These are phyloP conservation scores for Fabrea salina DNA, from an alignment of 169 alveolate species.

Conservation along the genomic window DNA sequence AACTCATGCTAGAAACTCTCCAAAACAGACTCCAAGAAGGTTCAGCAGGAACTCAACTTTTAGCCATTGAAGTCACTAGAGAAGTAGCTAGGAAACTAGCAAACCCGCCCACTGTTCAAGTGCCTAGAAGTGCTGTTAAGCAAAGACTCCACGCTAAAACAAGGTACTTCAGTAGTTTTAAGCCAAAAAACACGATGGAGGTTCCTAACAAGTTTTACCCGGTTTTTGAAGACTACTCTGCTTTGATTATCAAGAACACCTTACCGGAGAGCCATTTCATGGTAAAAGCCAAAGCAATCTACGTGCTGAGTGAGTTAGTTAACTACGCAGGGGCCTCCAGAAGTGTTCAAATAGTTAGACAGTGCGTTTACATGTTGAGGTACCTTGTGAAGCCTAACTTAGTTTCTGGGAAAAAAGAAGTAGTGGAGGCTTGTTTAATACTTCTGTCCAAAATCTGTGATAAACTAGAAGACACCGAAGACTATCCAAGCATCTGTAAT, in stretches of 20 bases:
- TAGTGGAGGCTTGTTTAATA: not conserved
- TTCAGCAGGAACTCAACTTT: not conserved
- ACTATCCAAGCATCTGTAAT: not conserved
- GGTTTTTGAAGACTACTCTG: not conserved
- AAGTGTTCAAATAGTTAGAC: not conserved
- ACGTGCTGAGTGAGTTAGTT: conserved; percentile 1
- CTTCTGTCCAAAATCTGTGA: not conserved
- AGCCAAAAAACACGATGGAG: not conserved
- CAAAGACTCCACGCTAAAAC: conserved; percentile 12
- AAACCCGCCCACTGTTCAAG: not conserved
- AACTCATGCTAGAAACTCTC: not conserved
- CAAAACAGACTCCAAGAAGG: not conserved
- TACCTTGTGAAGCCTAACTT: not conserved
- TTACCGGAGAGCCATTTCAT: not conserved
- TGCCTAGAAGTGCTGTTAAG: not conserved
- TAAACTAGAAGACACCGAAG: not conserved
- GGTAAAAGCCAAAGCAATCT: not conserved
- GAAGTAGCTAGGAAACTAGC: not conserved
- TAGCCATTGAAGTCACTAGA: not conserved
- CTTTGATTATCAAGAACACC: not conserved
- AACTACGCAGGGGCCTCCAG: conserved; percentile 1
- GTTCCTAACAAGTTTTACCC: not conserved
- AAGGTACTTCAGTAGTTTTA: not conserved
- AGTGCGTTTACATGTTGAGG: conserved; percentile 12
- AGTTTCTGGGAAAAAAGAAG: not conserved